phyloP scores from a whole-genome alignment of 176 grass and related monocot genomes.

The Hordeum marinum region DNA sequence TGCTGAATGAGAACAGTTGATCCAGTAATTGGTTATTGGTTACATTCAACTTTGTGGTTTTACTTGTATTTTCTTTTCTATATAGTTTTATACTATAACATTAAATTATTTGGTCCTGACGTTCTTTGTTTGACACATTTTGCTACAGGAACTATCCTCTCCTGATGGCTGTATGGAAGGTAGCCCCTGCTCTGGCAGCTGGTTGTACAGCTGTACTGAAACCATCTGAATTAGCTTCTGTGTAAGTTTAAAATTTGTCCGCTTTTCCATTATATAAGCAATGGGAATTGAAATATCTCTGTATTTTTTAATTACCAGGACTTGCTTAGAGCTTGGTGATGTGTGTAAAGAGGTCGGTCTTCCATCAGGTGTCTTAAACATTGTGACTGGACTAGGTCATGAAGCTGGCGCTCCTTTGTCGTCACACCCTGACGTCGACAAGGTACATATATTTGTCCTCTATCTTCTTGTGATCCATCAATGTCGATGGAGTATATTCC shows the following conservation, averaged over 20 bases:
- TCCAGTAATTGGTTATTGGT: constrained; percentile 2
- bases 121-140: background rate
- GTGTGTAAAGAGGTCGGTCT: constrained; percentile 90
- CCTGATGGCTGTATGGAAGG: constrained; percentile 97
- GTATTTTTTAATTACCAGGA: constrained; percentile 55
- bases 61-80: background rate
- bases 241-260: constrained; percentile 58
- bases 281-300: background rate
- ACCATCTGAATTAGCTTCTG: constrained; percentile 83
- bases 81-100: background rate
- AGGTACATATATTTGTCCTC: constrained; percentile 43
- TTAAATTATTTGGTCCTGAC: background rate
- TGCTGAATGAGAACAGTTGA: background rate
- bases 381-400: constrained; percentile 87
- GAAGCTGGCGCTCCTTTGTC: constrained; percentile 97
- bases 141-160: constrained; percentile 92
- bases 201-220: constrained; percentile 97
- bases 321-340: constrained; percentile 92
- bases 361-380: constrained; percentile 82
- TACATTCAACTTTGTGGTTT: background rate
- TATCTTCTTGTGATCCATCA: background rate
- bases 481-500: constrained; percentile 1
- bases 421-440: constrained; percentile 81
- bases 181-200: constrained; percentile 97
- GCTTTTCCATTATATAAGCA: constrained; percentile 11